phyloP scores from a whole-genome alignment of 371 early-diverging fungal species.

The Mucor indicus region DNA sequence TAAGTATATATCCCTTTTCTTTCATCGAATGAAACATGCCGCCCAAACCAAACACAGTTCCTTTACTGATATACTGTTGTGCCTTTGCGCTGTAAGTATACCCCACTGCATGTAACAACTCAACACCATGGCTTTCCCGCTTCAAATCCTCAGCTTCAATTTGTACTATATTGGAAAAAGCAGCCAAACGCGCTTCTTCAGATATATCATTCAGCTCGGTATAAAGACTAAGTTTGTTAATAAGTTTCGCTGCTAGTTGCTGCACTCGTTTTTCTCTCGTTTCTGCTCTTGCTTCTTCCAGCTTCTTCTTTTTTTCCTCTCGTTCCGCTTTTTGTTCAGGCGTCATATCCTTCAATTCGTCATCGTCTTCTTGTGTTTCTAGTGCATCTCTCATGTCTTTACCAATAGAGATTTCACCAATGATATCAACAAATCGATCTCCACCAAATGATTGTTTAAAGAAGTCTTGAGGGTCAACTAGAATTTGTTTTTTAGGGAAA shows the following conservation, averaged over 20 bases:
- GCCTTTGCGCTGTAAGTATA: slow-evolving; percentile 86
- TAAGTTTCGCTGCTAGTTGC: slow-evolving; percentile 64
- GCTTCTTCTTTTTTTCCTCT: slow-evolving; percentile 37
- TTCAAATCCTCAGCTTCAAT: slow-evolving; percentile 88
- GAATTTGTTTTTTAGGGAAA: not conserved
- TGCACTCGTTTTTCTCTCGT: slow-evolving; percentile 68
- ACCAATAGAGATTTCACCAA: slow-evolving; percentile 95
- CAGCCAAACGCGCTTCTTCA: slow-evolving; percentile 29
- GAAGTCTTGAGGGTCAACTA: slow-evolving; percentile 89
- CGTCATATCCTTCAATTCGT: not conserved
- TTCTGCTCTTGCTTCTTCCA: slow-evolving; percentile 45
- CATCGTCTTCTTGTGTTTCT: slow-evolving; percentile 55
- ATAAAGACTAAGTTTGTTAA: slow-evolving; percentile 69
- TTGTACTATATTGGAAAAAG: slow-evolving; percentile 66
- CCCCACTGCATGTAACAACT: slow-evolving; percentile 92
- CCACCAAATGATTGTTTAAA: slow-evolving; percentile 95
- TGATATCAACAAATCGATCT: slow-evolving; percentile 89
- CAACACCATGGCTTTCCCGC: slow-evolving; percentile 87
- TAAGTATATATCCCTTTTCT: slow-evolving; percentile 83
- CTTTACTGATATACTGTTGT: slow-evolving; percentile 75
- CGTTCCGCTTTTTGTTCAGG: slow-evolving; percentile 55
- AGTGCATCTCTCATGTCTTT: slow-evolving; percentile 84
- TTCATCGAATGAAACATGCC: slow-evolving; percentile 65
- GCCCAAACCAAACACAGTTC: slow-evolving; percentile 72
- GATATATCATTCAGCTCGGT: slow-evolving; percentile 62